Evolutionary conservation across 768 basidiomycete genomes (phyloP).

Genomic region (Cystobasidium ongulense): DNA sequence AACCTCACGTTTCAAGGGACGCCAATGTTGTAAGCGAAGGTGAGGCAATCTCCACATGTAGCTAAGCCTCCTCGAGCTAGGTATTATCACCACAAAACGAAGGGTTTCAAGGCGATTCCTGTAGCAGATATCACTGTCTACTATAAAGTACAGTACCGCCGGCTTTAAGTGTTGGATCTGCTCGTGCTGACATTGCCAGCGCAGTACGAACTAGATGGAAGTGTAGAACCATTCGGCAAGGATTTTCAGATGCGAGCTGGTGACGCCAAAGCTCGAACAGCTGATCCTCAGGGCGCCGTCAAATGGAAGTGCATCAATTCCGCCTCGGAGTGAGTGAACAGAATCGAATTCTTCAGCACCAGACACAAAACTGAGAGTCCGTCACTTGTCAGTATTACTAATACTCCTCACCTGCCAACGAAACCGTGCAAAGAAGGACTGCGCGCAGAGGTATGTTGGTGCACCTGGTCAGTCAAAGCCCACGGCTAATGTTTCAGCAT

Average conservation of each 20-base stretch:
- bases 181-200: too few species aligned
- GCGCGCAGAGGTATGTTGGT: neutral
- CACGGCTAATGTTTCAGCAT: neutral
- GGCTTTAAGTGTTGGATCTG: too few species aligned
- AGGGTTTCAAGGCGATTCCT: neutral
- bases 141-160: neutral
- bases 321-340: neutral
- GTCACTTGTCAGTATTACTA: too few species aligned
- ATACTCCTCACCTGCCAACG: neutral
- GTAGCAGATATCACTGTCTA: neutral
- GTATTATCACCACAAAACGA: conserved; percentile 14
- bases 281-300: neutral
- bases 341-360: neutral
- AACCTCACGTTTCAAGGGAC: neutral
- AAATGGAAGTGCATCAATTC: conserved; percentile 4
- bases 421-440: neutral
- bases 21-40: neutral
- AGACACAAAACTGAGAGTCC: too few species aligned
- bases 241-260: conserved; percentile 11
- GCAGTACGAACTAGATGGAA: neutral
- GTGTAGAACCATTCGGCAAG: neutral
- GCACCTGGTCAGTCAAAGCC: neutral
- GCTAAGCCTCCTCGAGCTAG: neutral
- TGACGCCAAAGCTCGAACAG: neutral
- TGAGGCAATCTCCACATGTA: too few species aligned